A percentile compares a stretch with the other conserved stretches of the same genome.
These are phyloP conservation scores for Picochlorum sp. DNA, from an alignment of 139 green algal species.

Conservation along the genomic window DNA sequence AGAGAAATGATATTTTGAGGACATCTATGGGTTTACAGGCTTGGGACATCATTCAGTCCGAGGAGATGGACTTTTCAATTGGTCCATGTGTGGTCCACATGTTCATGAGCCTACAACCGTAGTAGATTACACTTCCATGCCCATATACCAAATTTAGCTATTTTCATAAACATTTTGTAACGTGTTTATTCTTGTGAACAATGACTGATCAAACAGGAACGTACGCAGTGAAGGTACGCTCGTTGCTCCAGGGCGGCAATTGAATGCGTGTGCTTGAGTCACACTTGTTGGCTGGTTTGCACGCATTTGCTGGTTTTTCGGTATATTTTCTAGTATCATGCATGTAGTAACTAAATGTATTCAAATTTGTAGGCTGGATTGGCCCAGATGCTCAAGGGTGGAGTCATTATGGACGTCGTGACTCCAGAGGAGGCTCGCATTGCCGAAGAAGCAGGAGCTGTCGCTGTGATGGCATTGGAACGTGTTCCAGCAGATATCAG, in stretches of 20 bases:
- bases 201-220: slow-evolving; percentile 34
- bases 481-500: slow-evolving; percentile 94
- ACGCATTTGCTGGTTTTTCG: background rate
- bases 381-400: slow-evolving; percentile 97
- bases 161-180: background rate
- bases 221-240: slow-evolving; percentile 68
- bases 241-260: no score
- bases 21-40: background rate
- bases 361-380: slow-evolving; percentile 72
- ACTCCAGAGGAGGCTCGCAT: slow-evolving; percentile 96
- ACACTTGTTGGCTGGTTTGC: background rate
- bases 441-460: slow-evolving; percentile 95
- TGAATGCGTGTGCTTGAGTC: background rate
- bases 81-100: background rate
- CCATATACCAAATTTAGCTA: background rate
- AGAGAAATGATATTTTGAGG: background rate
- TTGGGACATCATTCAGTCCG: background rate
- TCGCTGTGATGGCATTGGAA: slow-evolving; percentile 98
- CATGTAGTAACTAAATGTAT: background rate
- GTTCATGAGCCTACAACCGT: background rate
- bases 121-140: background rate
- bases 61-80: background rate
- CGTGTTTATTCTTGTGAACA: background rate
- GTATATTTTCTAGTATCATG: background rate
- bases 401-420: slow-evolving; percentile 99